phyloP scores from a whole-genome alignment of 164 flowering plant genomes.

The Piper longum region DNA sequence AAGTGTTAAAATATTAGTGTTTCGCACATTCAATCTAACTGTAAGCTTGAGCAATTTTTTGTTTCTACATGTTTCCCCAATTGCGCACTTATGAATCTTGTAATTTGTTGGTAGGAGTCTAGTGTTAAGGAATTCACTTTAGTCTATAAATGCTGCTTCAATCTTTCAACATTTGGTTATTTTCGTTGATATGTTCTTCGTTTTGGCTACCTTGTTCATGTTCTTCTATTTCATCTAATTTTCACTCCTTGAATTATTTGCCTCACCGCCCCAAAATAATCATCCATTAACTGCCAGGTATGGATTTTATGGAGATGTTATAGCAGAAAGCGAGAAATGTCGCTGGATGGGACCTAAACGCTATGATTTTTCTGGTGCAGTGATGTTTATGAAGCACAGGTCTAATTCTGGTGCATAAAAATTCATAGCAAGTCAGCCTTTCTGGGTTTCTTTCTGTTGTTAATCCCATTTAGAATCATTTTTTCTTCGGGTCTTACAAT shows the following conservation, averaged over 20 bases:
- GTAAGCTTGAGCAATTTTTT: too few species aligned
- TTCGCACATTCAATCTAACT: too few species aligned
- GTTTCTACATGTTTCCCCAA: too few species aligned
- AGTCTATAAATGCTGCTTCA: too few species aligned
- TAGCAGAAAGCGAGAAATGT: constrained; percentile 74
- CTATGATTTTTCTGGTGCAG: constrained; percentile 93
- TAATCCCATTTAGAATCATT: neutral
- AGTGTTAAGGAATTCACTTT: too few species aligned
- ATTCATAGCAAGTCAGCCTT: neutral
- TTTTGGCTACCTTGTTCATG: neutral
- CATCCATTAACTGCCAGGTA: constrained; percentile 28
- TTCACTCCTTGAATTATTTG: too few species aligned
- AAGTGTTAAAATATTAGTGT: neutral
- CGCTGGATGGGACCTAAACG: constrained; percentile 99
- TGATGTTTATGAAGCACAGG: constrained; percentile 85
- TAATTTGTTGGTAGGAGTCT: too few species aligned
- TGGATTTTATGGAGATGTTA: constrained; percentile 99
- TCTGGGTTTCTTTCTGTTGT: neutral
- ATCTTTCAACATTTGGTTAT: too few species aligned
- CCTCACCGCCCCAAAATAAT: too few species aligned
- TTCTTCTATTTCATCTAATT: too few species aligned
- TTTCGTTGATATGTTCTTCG: too few species aligned
- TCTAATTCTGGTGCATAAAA: constrained; percentile 10
- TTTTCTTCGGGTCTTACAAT: constrained; percentile 56
- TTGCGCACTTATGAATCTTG: too few species aligned